Conservation (phyloP, 345 rosid genomes). For the Brassica rapa region DNA sequence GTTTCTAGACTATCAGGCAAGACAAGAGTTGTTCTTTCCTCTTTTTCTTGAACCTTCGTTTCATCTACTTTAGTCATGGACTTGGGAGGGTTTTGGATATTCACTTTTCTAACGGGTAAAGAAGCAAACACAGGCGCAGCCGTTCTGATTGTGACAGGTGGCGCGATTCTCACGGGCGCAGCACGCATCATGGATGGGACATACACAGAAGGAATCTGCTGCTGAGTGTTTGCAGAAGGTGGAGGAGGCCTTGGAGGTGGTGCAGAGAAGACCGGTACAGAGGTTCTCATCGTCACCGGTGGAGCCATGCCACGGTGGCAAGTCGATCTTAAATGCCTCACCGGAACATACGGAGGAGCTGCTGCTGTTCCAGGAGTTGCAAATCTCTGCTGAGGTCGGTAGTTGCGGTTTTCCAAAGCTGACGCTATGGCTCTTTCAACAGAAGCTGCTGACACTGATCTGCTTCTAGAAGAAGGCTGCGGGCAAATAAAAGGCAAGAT, state of each 20-base stretch:
- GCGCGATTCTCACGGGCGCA: conserved; percentile 53
- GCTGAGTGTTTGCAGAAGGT: conserved; percentile 48
- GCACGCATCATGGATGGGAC: conserved; percentile 45
- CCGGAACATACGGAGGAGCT: conserved; percentile 79
- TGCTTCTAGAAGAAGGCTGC: conserved; percentile 59
- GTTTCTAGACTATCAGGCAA: conserved; percentile 28
- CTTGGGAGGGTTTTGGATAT: conserved; percentile 32
- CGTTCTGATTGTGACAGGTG: conserved; percentile 79
- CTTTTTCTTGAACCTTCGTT: conserved; percentile 15
- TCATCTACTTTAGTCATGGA: conserved; percentile 23
- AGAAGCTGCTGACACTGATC: conserved; percentile 37
- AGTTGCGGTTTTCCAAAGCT: conserved; percentile 46
- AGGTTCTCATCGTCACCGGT: conserved; percentile 78
- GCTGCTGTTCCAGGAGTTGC: conserved; percentile 72
- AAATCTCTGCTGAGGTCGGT: conserved; percentile 53
- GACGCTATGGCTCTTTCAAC: conserved; percentile 24
- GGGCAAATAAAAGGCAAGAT: conserved; percentile 89
- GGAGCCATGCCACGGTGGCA: conserved; percentile 75
- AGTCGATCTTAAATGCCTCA: conserved; percentile 56
- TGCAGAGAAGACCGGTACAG: conserved; percentile 83
- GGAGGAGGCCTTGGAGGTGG: conserved; percentile 70
- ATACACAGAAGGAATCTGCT: conserved; percentile 44
- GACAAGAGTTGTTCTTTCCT: conserved; percentile 2
- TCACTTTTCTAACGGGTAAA: conserved; percentile 43
- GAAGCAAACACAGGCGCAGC: conserved; percentile 65